A percentile compares a stretch with the other conserved stretches of the same genome.
Evolutionary conservation across 169 alveolate genomes (phyloP).

Genomic region (Eimeria acervulina): DNA sequence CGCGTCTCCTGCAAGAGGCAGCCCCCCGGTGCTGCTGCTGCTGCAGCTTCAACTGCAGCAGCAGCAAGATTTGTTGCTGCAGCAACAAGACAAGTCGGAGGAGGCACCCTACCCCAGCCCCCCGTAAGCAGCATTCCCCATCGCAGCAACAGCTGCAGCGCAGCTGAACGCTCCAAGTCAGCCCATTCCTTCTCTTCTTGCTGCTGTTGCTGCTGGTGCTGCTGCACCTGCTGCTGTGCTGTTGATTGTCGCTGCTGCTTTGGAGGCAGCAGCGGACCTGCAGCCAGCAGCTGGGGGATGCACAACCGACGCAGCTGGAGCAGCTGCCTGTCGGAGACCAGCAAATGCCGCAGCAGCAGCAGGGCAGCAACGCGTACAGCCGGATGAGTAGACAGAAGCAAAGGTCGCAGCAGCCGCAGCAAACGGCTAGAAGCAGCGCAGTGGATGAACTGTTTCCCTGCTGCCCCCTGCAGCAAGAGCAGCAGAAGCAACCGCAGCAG

Average conservation of each 20-base stretch:
- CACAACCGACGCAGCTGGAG: conserved; percentile 23
- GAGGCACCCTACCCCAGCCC: conserved; percentile 26
- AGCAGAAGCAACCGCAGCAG: neutral
- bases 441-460: neutral
- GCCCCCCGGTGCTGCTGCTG: conserved; percentile 12
- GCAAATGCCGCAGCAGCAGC: conserved; percentile 48
- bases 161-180: neutral
- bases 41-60: conserved; percentile 40
- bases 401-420: conserved; percentile 66
- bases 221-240: neutral
- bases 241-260: conserved; percentile 11
- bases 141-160: conserved; percentile 42
- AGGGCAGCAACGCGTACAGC: conserved; percentile 48
- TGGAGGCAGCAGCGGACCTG: conserved; percentile 64
- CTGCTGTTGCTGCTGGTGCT: conserved; percentile 51
- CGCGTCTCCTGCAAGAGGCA: conserved; percentile 1
- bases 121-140: conserved; percentile 44
- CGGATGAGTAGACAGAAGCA: conserved; percentile 45
- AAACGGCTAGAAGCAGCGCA: neutral
- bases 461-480: conserved; percentile 33
- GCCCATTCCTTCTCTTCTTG: conserved; percentile 30
- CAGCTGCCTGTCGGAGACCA: conserved; percentile 19
- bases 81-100: conserved; percentile 48
- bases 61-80: conserved; percentile 56
- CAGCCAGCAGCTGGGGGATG: conserved; percentile 46